Evolutionary conservation across 1,139 yeast species (phyloP), one percentile per base, ranked within the genome.

Genomic region (Yamadazyma oceani): DNA sequence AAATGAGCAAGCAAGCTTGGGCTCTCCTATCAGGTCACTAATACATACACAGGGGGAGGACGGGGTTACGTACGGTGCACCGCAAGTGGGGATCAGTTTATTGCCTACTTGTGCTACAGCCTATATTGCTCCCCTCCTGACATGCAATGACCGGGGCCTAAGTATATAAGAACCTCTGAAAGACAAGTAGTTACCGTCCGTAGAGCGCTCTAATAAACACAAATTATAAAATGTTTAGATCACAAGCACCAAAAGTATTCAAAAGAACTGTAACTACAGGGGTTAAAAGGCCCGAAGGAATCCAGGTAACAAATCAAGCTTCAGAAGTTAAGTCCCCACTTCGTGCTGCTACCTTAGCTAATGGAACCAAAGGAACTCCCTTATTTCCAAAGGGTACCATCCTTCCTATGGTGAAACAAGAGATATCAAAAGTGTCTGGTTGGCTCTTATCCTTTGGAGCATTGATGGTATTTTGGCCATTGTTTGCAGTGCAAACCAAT

Each of bases 401-500:
- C 13, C 21, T 34, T 3, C 30, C 32, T 3, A 40, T 42, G 10
- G 36, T 43, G n/a, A 26, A 27, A 5, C 43, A 42, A 27, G 50
- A 51, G 29, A 16, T 50, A 3, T 52, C 54, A 12, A 49, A 44
- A 17, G 45, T 48, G 11, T 22, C 41, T 16, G 54, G 46, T 2
- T 49, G 53, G 25, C 29, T 49, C 4, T 30, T 37, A 3, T 36
- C 45, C 2, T 37, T 54, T 22, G 39, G 39, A 13, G 41, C 39
- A 1, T 17, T 52, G 9, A 39, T 55, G 38, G 21, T 51, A 7
- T 31, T 42, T 7, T 53, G 55, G 54, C 61, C 62, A 6, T 37
- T 32, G 23, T 36, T 45, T 4, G 42, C 41, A 3, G 38, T 41
- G 19, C 34, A 36, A 5, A 36, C 42, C 4, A 45, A 49, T 36